These are phyloP conservation scores for Lactarius indigo DNA, from an alignment of 768 basidiomycete genomes.

Conservation along the genomic window DNA sequence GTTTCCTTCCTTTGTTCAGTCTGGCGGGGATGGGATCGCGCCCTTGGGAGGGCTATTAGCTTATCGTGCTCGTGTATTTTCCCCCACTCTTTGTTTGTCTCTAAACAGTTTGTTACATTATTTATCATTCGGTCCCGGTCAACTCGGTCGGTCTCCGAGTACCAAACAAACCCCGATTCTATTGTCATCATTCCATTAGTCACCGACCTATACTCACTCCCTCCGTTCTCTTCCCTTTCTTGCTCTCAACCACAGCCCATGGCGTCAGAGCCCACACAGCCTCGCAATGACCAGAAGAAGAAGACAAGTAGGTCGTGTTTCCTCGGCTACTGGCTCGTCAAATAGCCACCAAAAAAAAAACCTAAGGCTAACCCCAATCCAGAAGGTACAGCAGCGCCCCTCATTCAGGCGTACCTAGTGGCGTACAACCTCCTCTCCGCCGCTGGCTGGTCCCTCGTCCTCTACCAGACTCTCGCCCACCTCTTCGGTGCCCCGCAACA, in stretches of 20 bases:
- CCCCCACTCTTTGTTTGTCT: neutral
- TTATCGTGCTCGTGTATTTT: slow-evolving; percentile 8
- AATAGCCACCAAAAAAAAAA: neutral
- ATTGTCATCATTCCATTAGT: neutral
- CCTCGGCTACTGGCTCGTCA: neutral
- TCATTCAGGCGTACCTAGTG: slow-evolving; percentile 26
- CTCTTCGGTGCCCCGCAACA: neutral
- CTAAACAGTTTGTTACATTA: slow-evolving; percentile 1
- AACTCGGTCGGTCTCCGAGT: neutral
- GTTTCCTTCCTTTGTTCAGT: slow-evolving; percentile 4
- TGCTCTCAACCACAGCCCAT: neutral
- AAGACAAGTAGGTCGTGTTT: neutral
- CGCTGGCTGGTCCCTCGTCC: slow-evolving; percentile 20
- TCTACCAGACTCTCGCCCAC: slow-evolving; percentile 21
- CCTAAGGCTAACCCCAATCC: neutral
- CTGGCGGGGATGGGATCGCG: neutral
- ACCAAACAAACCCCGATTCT: neutral
- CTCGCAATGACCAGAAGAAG: neutral
- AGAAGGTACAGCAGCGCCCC: neutral
- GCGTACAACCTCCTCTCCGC: slow-evolving; percentile 25
- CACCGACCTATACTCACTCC: neutral
- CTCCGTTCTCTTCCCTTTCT: neutral
- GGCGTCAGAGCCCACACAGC: neutral
- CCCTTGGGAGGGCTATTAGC: slow-evolving; percentile 7
- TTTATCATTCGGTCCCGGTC: slow-evolving; percentile 5